phyloP scores from a whole-genome alignment of 192 early-diverging fungal species.

The Phycomyces nitens region DNA sequence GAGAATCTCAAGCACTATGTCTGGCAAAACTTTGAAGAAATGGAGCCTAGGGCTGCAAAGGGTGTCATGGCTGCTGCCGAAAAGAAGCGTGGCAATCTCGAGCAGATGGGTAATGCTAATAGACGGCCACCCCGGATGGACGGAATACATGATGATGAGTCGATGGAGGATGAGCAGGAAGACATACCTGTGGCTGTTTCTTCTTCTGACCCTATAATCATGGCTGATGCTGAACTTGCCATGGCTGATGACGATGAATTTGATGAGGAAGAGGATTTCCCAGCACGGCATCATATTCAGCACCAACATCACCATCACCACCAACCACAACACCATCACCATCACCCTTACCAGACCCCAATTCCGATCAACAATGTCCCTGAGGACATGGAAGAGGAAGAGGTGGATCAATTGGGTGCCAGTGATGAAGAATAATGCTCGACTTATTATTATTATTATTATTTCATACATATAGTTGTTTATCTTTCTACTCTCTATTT shows the following conservation, averaged over 20 bases:
- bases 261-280: not conserved
- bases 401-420: not conserved
- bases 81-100: constrained; percentile 36
- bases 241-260: not conserved
- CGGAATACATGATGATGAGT: not conserved
- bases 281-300: not conserved
- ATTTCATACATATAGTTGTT: not conserved
- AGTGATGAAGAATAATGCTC: not conserved
- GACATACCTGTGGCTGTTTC: not conserved
- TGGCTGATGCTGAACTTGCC: not conserved
- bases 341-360: too few species aligned
- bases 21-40: constrained; percentile 64
- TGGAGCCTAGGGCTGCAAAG: constrained; percentile 52
- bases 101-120: constrained; percentile 34
- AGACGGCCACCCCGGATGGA: constrained; percentile 5
- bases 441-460: not conserved
- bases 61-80: constrained; percentile 43
- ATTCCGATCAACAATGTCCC: not conserved
- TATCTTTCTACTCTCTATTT: not conserved
- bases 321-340: too few species aligned
- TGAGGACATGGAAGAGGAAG: not conserved
- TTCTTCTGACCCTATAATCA: not conserved
- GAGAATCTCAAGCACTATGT: constrained; percentile 69
- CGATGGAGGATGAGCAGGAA: not conserved
- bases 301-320: too few species aligned